phyloP scores from a whole-genome alignment of 148 eudicot species.

The Camellia lanceoleosa region DNA sequence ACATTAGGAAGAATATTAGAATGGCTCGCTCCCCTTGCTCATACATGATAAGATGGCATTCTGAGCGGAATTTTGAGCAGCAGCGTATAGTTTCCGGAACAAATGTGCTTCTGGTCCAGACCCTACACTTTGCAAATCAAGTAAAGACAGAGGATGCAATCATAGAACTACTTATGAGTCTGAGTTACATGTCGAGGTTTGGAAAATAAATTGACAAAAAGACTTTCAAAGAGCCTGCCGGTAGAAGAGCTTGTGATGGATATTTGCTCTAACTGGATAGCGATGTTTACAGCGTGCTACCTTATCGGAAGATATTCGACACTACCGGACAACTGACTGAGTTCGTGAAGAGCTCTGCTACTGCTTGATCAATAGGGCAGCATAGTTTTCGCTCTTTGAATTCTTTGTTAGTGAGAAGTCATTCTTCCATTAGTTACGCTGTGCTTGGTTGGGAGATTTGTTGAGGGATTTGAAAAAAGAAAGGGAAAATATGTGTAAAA shows the following conservation, averaged over 20 bases:
- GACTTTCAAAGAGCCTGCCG: conserved; percentile 28
- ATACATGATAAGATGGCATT: conserved; percentile 43
- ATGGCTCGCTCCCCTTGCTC: conserved; percentile 88
- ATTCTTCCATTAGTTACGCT: background rate
- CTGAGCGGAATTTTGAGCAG: background rate
- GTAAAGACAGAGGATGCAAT: conserved; percentile 70
- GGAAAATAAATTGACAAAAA: conserved; percentile 41
- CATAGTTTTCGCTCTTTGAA: background rate
- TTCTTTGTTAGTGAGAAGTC: background rate
- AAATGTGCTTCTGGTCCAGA: conserved; percentile 68
- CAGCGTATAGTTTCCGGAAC: conserved; percentile 40
- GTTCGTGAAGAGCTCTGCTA: background rate
- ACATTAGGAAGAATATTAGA: conserved; percentile 61
- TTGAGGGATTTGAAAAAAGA: no score
- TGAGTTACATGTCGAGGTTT: conserved; percentile 62
- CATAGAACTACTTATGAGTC: conserved; percentile 69
- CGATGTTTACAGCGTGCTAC: conserved; percentile 37
- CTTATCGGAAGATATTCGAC: background rate
- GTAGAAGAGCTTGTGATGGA: background rate
- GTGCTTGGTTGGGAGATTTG: no score
- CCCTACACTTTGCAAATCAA: conserved; percentile 73
- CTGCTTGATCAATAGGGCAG: background rate
- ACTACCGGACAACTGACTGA: background rate
- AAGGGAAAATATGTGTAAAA: no score
- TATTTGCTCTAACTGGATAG: conserved; percentile 25